A percentile compares a stretch with the other conserved stretches of the same genome.
Conservation (phyloP, 495 filamentous ascomycete species). For the Aspergillus affinis region DNA sequence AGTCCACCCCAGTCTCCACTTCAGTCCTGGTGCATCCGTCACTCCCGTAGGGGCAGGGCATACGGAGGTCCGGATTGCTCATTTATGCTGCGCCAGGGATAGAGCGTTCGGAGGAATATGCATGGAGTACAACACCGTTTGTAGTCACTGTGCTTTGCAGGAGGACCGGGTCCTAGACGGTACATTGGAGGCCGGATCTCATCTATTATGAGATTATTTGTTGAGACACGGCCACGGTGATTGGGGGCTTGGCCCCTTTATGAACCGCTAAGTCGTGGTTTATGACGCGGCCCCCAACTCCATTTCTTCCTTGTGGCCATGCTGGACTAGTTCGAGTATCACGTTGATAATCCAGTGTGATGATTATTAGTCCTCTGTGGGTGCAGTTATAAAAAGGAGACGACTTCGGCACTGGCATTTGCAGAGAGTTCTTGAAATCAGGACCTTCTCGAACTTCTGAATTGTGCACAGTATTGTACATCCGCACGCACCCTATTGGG, state of each 20-base stretch:
- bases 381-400: too few species aligned
- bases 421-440: too few species aligned
- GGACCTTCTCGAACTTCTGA: too few species aligned
- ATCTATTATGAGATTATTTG: not conserved
- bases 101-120: too few species aligned
- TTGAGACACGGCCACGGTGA: not conserved
- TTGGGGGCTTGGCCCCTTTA: not conserved
- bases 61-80: not conserved
- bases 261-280: not conserved
- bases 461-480: too few species aligned
- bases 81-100: too few species aligned
- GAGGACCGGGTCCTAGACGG: not conserved
- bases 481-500: too few species aligned
- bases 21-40: not conserved
- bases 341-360: not conserved
- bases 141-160: too few species aligned
- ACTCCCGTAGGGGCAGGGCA: not conserved
- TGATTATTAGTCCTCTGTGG: too few species aligned
- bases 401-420: too few species aligned
- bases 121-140: too few species aligned
- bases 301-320: not conserved
- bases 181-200: not conserved
- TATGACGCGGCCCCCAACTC: not conserved
- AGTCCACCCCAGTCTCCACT: not conserved
- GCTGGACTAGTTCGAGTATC: not conserved